Base-by-base conservation (phyloP, 352 stramenopile species). In the Globisporangium lucens region DNA sequence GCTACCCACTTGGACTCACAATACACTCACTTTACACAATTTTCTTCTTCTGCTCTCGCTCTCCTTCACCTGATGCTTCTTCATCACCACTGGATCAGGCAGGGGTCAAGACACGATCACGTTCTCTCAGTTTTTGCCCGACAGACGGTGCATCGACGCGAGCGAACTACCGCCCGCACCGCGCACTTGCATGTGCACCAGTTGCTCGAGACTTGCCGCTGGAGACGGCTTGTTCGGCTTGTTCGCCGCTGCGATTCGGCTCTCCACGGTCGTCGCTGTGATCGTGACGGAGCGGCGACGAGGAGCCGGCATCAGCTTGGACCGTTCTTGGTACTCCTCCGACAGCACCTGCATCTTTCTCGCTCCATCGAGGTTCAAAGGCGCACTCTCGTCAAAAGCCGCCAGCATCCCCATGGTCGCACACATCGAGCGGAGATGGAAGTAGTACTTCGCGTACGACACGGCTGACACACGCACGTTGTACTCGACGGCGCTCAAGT, bases 361-460 rank as follows among this genome's bases (percentile, higher is more conserved):
- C 30, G 88, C 88, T 13, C 84, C 85, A 43, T 95, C 88, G 36
- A 95, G 47, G 61, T 94, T 95, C 10, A 95, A 66, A 46, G 88
- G 88, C 52, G 79, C 83, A 57, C 80, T 91, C 69, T 89, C 82
- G 38, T 93, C 87, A 57, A 93, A 93, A 0, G 82, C 76, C 67
- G 77, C 73, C 61, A 93, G 63, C 66, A 91, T 82, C 9, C 85
- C 85, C 85, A 98, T 97, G 12, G 87, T 86, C 27, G 94, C 94
- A 35, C 97, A 88, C 91, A 98, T 98, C 4, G 89, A 95, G 51
- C 97, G 92, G 64, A 99, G 70, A 61, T 99, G 89, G 71, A 99
- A 99, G 76, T 99, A 99, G 74, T 99, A 99, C 81, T 95, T 97
- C 67, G 87, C 89, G 68, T 96, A 96, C 62, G 87, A 94, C 53